These are phyloP conservation scores for Lentinula detonsa DNA, from an alignment of 768 basidiomycete species.

Conservation along the genomic window DNA sequence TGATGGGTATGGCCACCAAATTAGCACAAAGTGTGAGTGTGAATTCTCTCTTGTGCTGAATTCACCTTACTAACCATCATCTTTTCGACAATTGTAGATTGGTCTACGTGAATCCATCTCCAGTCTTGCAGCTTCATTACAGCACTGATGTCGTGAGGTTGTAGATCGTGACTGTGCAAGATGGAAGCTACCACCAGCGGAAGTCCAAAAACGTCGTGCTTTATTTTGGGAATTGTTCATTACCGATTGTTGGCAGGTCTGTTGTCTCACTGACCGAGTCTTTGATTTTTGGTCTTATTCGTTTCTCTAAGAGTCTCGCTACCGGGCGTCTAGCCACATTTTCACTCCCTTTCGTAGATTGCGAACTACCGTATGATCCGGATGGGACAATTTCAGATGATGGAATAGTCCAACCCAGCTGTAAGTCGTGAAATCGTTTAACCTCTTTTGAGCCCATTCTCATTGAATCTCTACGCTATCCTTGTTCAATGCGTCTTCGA, in stretches of 20 bases:
- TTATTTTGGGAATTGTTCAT: conserved; percentile 74
- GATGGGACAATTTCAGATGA: conserved; percentile 55
- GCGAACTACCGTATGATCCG: conserved; percentile 58
- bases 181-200: conserved; percentile 54
- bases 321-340: conserved; percentile 67
- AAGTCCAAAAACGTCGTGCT: conserved; percentile 66
- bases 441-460: not conserved
- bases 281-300: not conserved
- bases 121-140: not conserved
- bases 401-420: conserved; percentile 50
- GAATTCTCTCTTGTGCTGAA: not conserved
- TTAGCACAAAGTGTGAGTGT: conserved; percentile 61
- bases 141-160: not conserved
- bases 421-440: conserved; percentile 29
- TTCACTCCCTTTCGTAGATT: conserved; percentile 67
- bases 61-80: conserved; percentile 5
- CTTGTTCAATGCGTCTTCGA: not conserved
- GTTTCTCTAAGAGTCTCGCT: conserved; percentile 47
- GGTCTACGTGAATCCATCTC: conserved; percentile 51
- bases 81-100: conserved; percentile 33
- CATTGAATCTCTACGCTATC: not conserved
- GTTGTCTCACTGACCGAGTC: conserved; percentile 9
- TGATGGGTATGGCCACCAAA: conserved; percentile 61
- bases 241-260: conserved; percentile 70
- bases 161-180: conserved; percentile 69